These are phyloP conservation scores for Pisolithus thermaeus DNA, from an alignment of 1,284 basidiomycete genomes.

Conservation along the genomic window DNA sequence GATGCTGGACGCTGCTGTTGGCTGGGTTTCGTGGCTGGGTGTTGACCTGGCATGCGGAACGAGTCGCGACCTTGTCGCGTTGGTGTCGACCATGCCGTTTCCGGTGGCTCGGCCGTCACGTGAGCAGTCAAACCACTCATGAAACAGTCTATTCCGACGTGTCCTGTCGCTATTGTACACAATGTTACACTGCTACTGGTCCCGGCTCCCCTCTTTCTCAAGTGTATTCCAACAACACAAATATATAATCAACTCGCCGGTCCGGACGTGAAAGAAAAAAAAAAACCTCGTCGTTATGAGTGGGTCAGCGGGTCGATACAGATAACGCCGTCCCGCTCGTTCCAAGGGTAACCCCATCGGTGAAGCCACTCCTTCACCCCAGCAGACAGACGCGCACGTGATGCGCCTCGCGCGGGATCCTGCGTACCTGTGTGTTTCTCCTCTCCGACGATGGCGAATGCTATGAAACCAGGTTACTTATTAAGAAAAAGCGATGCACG, in stretches of 20 bases:
- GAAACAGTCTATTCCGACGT: no score
- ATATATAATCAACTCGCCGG: neutral
- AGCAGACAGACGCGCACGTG: conserved; percentile 73
- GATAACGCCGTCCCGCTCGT: conserved; percentile 83
- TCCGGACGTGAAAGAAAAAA: neutral
- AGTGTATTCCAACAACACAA: neutral
- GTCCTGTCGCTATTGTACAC: neutral
- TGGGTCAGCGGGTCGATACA: conserved; percentile 84
- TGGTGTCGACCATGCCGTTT: neutral
- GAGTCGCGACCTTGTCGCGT: neutral
- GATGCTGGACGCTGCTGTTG: neutral
- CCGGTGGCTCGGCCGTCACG: no score
- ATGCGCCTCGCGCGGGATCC: conserved; percentile 73
- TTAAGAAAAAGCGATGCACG: conserved; percentile 3
- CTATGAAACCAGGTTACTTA: conserved; percentile 36
- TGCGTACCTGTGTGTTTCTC: conserved; percentile 93
- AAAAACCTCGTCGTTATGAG: conserved; percentile 24
- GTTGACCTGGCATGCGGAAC: neutral
- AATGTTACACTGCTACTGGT: neutral
- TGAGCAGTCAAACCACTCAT: no score
- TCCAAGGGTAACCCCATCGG: conserved; percentile 95
- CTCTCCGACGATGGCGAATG: conserved; percentile 88
- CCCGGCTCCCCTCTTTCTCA: neutral
- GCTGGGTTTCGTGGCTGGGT: neutral
- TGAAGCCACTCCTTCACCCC: conserved; percentile 87